Evolutionary conservation across 768 basidiomycete genomes (phyloP).

Genomic region (Dentipellis sp.): DNA sequence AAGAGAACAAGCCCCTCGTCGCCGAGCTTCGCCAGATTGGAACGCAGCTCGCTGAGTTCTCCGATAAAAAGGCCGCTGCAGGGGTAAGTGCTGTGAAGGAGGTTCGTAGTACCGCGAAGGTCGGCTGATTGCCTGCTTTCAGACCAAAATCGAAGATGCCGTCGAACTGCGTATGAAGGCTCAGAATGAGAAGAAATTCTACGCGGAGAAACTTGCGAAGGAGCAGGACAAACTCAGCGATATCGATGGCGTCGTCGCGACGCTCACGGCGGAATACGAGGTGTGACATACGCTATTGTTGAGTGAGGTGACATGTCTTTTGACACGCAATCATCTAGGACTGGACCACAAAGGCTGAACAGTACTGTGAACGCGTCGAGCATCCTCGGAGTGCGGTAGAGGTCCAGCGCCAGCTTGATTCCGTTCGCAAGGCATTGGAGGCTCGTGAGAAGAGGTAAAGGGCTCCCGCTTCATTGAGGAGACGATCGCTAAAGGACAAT

Average conservation of each 20-base stretch:
- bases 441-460: constrained; percentile 54
- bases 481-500: neutral
- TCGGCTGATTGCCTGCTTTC: neutral
- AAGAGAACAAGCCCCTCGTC: constrained; percentile 33
- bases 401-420: constrained; percentile 53
- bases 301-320: too few species aligned
- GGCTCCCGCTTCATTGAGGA: too few species aligned
- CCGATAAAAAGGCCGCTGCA: constrained; percentile 31
- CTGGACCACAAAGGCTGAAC: constrained; percentile 56
- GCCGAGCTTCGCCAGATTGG: constrained; percentile 37
- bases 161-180: constrained; percentile 40
- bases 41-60: constrained; percentile 40
- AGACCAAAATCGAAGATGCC: constrained; percentile 44
- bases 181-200: constrained; percentile 40
- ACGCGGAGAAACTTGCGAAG: constrained; percentile 38
- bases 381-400: constrained; percentile 48
- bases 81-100: constrained; percentile 28
- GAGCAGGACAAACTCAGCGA: constrained; percentile 38
- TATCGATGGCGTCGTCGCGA: constrained; percentile 35
- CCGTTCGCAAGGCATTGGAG: constrained; percentile 53
- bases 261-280: constrained; percentile 53
- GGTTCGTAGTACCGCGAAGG: constrained; percentile 2
- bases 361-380: constrained; percentile 48
- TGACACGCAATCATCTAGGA: constrained; percentile 24
- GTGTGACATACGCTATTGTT: constrained; percentile 26